phyloP scores from a whole-genome alignment of 805 yeast genomes.

The Phaffomyces antillensis region DNA sequence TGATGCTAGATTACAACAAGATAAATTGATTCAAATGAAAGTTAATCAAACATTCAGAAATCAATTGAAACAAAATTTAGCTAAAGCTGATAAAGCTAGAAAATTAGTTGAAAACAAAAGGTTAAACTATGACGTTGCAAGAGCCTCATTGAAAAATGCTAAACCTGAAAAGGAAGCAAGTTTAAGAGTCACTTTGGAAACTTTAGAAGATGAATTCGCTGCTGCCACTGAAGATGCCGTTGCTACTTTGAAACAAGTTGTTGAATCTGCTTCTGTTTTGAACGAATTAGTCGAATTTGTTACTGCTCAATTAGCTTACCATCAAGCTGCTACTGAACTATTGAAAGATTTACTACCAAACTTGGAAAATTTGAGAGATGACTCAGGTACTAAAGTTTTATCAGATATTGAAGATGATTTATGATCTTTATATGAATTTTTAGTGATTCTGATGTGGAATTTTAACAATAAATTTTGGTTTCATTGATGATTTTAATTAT shows the following conservation, averaged over 20 bases:
- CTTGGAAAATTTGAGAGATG: conserved; percentile 53
- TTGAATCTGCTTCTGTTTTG: conserved; percentile 62
- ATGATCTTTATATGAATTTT: background rate
- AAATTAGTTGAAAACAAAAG: conserved; percentile 72
- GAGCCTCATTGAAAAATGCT: conserved; percentile 44
- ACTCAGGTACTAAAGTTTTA: conserved; percentile 28
- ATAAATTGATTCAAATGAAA: conserved; percentile 58
- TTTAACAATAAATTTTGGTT: too few species aligned
- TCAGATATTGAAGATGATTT: conserved; percentile 22
- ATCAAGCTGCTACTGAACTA: conserved; percentile 64
- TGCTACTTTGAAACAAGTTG: conserved; percentile 70
- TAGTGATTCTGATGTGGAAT: too few species aligned
- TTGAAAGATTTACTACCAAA: conserved; percentile 59
- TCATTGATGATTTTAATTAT: too few species aligned
- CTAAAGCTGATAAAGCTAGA: conserved; percentile 61
- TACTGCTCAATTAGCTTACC: conserved; percentile 75
- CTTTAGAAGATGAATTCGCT: conserved; percentile 84
- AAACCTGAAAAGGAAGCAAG: conserved; percentile 64
- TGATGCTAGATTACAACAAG: conserved; percentile 77
- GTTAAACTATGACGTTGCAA: conserved; percentile 71
- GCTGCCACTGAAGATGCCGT: conserved; percentile 87
- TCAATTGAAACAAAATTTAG: conserved; percentile 52
- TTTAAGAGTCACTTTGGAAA: conserved; percentile 69
- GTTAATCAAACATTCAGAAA: conserved; percentile 63
- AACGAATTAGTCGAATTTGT: conserved; percentile 61